A percentile compares a stretch with the other conserved stretches of the same genome.
phyloP scores from a whole-genome alignment of 2,329 filamentous ascomycete species.

The Fusarium globosum region DNA sequence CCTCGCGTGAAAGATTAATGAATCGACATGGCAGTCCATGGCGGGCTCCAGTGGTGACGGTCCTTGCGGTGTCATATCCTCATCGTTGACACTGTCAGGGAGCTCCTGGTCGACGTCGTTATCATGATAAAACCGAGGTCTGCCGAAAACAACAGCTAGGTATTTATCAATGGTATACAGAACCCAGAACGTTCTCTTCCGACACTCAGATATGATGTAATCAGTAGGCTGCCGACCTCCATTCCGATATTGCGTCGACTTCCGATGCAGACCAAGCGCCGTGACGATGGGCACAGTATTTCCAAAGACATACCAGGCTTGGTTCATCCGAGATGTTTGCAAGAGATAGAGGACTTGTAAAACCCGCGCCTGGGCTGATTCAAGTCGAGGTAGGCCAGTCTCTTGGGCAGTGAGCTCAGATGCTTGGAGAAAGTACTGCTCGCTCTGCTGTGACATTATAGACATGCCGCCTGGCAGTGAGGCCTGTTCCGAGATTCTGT shows the following conservation, averaged over 20 bases:
- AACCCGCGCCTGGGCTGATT: constrained; percentile 67
- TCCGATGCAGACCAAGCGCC: constrained; percentile 53
- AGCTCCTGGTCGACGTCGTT: constrained; percentile 72
- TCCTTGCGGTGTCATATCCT: constrained; percentile 62
- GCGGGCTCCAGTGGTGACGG: constrained; percentile 43
- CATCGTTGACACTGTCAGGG: constrained; percentile 66
- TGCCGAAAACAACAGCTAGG: constrained; percentile 70
- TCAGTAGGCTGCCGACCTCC: constrained; percentile 43
- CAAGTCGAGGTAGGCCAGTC: constrained; percentile 63
- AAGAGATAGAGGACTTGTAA: constrained; percentile 69
- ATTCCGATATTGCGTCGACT: constrained; percentile 34
- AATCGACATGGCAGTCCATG: constrained; percentile 61
- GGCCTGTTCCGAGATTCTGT: constrained; percentile 20
- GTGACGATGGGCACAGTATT: constrained; percentile 64
- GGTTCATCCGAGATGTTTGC: constrained; percentile 68
- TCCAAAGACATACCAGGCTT: constrained; percentile 70
- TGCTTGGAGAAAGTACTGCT: constrained; percentile 56
- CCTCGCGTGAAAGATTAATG: constrained; percentile 58
- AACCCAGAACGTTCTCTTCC: constrained; percentile 70
- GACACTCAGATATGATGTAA: constrained; percentile 62
- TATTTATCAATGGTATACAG: constrained; percentile 73
- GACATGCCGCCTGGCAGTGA: not conserved
- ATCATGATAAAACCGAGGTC: constrained; percentile 70
- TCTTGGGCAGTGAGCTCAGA: constrained; percentile 57
- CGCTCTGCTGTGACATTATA: constrained; percentile 37